Conservation (phyloP, 1,139 yeast genomes). For the Hansenula sp. region DNA sequence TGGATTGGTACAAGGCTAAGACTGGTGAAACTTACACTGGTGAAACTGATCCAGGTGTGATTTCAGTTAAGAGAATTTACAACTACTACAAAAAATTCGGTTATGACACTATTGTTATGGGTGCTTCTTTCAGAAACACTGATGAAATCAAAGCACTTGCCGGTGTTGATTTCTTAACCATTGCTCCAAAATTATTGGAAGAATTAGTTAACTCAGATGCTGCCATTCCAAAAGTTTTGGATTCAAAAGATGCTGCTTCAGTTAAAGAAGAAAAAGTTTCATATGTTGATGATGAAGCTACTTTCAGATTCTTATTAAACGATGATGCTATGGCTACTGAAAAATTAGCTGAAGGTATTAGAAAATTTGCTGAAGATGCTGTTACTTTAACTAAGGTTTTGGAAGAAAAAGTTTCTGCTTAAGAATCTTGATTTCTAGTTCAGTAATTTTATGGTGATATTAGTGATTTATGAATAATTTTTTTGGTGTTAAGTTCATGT, state of each 20-base stretch:
- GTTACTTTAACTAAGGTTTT: slow-evolving; percentile 75
- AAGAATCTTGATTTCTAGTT: slow-evolving; percentile 19
- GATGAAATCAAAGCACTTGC: slow-evolving; percentile 97
- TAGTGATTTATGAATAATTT: too few species aligned
- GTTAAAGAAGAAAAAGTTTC: slow-evolving; percentile 66
- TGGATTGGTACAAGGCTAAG: slow-evolving; percentile 96
- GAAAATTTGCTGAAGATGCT: slow-evolving; percentile 94
- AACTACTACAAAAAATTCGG: slow-evolving; percentile 98
- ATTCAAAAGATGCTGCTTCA: slow-evolving; percentile 53
- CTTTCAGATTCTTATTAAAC: slow-evolving; percentile 87
- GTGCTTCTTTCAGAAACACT: slow-evolving; percentile 98
- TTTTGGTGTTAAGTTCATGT: too few species aligned
- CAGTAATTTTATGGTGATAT: too few species aligned
- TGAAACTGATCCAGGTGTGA: slow-evolving; percentile 94
- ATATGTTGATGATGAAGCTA: slow-evolving; percentile 79
- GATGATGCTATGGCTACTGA: slow-evolving; percentile 99
- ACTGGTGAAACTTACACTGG: slow-evolving; percentile 83
- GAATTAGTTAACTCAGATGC: slow-evolving; percentile 77
- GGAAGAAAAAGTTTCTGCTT: slow-evolving; percentile 62
- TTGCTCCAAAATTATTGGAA: slow-evolving; percentile 90
- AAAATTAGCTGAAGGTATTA: slow-evolving; percentile 96
- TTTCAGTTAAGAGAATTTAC: slow-evolving; percentile 81
- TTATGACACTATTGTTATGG: slow-evolving; percentile 98
- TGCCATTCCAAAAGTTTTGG: slow-evolving; percentile 75
- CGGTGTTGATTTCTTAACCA: slow-evolving; percentile 95